Conservation (phyloP, 768 basidiomycete genomes). For the Mycena rebaudengoi region DNA sequence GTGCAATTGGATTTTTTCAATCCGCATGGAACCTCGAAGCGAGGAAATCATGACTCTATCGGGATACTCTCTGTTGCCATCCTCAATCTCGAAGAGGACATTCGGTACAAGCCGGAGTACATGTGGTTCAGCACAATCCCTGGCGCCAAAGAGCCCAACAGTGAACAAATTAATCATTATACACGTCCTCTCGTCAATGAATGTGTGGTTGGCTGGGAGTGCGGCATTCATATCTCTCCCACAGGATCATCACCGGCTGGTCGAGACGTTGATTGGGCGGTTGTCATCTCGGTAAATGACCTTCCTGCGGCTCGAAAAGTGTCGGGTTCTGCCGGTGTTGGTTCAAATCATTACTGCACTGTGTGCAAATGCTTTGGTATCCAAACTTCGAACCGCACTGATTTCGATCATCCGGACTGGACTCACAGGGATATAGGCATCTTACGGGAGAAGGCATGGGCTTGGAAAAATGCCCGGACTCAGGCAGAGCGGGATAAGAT, state of each 20-base stretch:
- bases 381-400: slow-evolving; percentile 6
- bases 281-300: slow-evolving; percentile 35
- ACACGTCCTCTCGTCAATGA: slow-evolving; percentile 39
- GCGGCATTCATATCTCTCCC: slow-evolving; percentile 29
- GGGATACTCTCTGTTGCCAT: slow-evolving; percentile 42
- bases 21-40: slow-evolving; percentile 33
- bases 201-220: slow-evolving; percentile 25
- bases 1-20: slow-evolving; percentile 47
- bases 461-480: slow-evolving; percentile 30
- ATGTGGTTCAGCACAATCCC: slow-evolving; percentile 43
- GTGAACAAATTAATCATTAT: slow-evolving; percentile 40
- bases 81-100: slow-evolving; percentile 41
- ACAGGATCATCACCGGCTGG: slow-evolving; percentile 18
- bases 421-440: not conserved
- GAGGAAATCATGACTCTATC: slow-evolving; percentile 35
- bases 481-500: slow-evolving; percentile 20
- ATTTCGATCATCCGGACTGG: slow-evolving; percentile 29
- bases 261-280: slow-evolving; percentile 9
- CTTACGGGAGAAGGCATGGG: slow-evolving; percentile 25
- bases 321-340: slow-evolving; percentile 29
- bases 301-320: slow-evolving; percentile 41
- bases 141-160: slow-evolving; percentile 36
- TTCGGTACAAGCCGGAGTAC: slow-evolving; percentile 43
- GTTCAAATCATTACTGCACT: slow-evolving; percentile 39
- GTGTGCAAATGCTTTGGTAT: slow-evolving; percentile 35